A percentile compares a stretch with the other conserved stretches of the same genome.
These are phyloP conservation scores for Posidonia oceanica DNA, from an alignment of 116 monocot species.

Conservation along the genomic window DNA sequence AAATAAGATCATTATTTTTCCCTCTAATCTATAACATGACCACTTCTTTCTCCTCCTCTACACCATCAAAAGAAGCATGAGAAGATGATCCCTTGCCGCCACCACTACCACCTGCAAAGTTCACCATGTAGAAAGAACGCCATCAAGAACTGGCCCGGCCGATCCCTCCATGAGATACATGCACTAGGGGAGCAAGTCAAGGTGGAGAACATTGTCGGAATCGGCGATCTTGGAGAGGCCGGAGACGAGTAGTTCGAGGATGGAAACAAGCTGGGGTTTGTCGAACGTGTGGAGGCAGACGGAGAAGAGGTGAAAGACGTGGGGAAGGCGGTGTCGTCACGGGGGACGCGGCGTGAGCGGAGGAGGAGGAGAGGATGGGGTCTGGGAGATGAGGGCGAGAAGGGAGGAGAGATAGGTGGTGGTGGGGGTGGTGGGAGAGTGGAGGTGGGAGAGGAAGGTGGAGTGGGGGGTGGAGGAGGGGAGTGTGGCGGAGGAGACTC, in stretches of 20 bases:
- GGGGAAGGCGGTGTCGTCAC: conserved; percentile 14
- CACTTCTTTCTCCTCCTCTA: too few species aligned
- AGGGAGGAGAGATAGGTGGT: conserved; percentile 33
- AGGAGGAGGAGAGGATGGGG: conserved; percentile 40
- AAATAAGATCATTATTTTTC: too few species aligned
- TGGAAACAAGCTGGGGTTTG: conserved; percentile 13
- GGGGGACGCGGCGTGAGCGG: conserved; percentile 19
- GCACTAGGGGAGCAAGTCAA: conserved; percentile 22
- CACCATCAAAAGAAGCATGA: too few species aligned
- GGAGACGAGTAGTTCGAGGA: conserved; percentile 23
- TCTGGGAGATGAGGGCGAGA: conserved; percentile 25
- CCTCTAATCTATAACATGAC: too few species aligned
- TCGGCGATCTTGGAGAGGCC: conserved; percentile 12
- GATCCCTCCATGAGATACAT: not conserved
- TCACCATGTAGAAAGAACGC: conserved; percentile 26
- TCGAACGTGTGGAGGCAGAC: conserved; percentile 22
- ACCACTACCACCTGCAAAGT: conserved; percentile 47
- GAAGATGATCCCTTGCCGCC: too few species aligned
- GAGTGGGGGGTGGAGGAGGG: conserved; percentile 30
- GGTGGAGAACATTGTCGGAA: conserved; percentile 19
- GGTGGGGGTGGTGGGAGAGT: conserved; percentile 16
- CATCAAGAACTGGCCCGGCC: conserved; percentile 9
- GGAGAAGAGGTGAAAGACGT: conserved; percentile 36
- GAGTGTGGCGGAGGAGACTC: conserved; percentile 10
- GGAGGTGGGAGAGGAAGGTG: conserved; percentile 30